A percentile compares a stretch with the other conserved stretches of the same genome.
phyloP scores from a whole-genome alignment of 2,329 filamentous ascomycete species.

The Botryosphaeria agaves region DNA sequence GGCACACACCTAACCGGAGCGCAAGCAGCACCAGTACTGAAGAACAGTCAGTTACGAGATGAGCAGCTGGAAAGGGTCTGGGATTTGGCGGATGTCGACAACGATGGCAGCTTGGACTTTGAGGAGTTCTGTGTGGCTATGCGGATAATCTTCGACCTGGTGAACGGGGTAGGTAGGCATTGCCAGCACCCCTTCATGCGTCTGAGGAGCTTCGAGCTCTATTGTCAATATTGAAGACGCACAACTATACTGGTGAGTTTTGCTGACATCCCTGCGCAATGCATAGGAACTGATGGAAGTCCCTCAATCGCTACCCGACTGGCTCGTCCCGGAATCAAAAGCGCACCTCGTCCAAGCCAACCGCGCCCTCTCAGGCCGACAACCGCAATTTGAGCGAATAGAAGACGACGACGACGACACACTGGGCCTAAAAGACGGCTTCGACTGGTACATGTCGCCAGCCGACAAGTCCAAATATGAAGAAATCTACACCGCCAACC shows the following conservation, averaged over 20 bases:
- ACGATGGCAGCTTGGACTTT: conserved; percentile 94
- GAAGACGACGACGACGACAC: conserved; percentile 60
- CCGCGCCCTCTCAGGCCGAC: conserved; percentile 60
- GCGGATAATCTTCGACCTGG: conserved; percentile 90
- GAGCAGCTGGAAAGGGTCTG: conserved; percentile 91
- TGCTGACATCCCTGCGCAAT: background rate
- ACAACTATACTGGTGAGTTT: background rate
- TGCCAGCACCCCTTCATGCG: background rate
- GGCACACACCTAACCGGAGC: conserved; percentile 48
- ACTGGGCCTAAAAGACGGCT: conserved; percentile 79
- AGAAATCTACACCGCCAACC: conserved; percentile 87
- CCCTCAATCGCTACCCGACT: conserved; percentile 73
- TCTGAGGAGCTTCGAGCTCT: background rate
- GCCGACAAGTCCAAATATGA: conserved; percentile 86
- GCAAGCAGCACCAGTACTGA: conserved; percentile 54
- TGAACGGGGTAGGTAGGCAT: conserved; percentile 62
- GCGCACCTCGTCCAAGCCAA: conserved; percentile 75
- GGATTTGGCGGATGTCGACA: conserved; percentile 94
- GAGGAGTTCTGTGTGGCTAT: conserved; percentile 99
- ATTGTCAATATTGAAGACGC: background rate
- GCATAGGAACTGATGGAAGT: conserved; percentile 73
- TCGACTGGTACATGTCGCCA: conserved; percentile 99
- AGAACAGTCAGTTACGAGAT: conserved; percentile 55
- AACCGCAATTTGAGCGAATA: conserved; percentile 69
- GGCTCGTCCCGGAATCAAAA: conserved; percentile 93